Base-by-base conservation (phyloP, 1,139 yeast species). In the Arxiozyma heterogenica region DNA sequence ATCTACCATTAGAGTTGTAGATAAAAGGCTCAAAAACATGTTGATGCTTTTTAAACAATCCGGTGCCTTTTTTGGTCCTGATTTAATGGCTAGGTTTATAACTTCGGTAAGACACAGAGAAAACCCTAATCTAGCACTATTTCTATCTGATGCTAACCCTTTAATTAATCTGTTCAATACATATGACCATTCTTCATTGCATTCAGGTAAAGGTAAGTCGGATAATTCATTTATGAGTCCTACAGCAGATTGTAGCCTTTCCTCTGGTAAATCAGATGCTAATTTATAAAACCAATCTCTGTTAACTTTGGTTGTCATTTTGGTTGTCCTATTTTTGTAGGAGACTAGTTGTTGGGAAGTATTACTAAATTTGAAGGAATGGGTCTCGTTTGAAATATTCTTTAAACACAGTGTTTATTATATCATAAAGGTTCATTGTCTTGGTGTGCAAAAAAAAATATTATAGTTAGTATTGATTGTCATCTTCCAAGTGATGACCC, bases 41-140 rank as follows among this genome's bases (percentile, higher is more conserved):
- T 57, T 58, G 34, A 60, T 56, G 30, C 56, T 42, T 72, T 49
- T 59, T 49, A 53, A 63, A 44, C 51, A 65, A 55, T 57, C 64
- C 54, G 58, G 69, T 54, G 60, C 54, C 55, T 49, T 58, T 51
- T 51, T 52, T 55, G 51, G 57, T 53, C 55, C 59, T 21, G 69
- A 58, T 4, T 53, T 52, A 11, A 56, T 38, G 23, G 84, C 75
- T 23, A 83, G 72, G 39, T 73, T 70, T 25, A 82, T 66, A 1
- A 89, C 75, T 68, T 93, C 98, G 0, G 93, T 82, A 49, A 93
- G 73, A 45, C 96, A 94, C 79, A 89, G 81, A 3, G 96, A 87
- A 63, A 86, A 91, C 1, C 98, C 98, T 46, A 87, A 72, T 55
- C 97, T 74, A 1, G 96, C 95, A 50, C 90, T 78, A 47, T 87